Percentiles rank a stretch among this genome's conserved stretches.
Conservation (phyloP, 2,329 filamentous ascomycete genomes). For the Alternaria arbusti region DNA sequence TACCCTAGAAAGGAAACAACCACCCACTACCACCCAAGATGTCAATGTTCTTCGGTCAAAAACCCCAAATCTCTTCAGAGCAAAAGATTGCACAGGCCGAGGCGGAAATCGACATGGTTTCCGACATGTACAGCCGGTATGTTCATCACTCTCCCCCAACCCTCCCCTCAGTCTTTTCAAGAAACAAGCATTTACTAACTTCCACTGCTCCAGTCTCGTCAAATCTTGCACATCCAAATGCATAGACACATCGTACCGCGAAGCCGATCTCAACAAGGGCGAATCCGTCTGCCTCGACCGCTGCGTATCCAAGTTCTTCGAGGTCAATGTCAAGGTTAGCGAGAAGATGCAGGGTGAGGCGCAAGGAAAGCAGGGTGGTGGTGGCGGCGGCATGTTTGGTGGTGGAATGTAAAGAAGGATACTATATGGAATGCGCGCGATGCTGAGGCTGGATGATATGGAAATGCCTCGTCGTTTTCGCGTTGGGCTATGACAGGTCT, state of each 20-base stretch:
- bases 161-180: background rate
- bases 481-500: background rate
- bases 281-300: constrained; percentile 98
- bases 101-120: constrained; percentile 96
- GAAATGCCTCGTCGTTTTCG: background rate
- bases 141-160: background rate
- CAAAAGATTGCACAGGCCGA: constrained; percentile 98
- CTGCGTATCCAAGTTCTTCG: constrained; percentile 97
- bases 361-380: constrained; percentile 58
- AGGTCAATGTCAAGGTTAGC: constrained; percentile 96
- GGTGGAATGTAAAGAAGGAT: constrained; percentile 28
- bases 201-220: constrained; percentile 66
- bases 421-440: background rate
- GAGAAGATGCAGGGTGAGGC: constrained; percentile 95
- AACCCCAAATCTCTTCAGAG: constrained; percentile 87
- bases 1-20: background rate
- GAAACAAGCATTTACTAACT: background rate
- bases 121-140: constrained; percentile 98
- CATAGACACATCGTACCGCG: constrained; percentile 89
- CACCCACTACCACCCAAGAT: constrained; percentile 23
- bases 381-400: constrained; percentile 36
- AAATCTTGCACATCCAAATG: constrained; percentile 94
- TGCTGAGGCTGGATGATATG: background rate
- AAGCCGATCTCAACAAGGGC: constrained; percentile 97
- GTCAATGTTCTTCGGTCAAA: constrained; percentile 60